A percentile compares a stretch with the other conserved stretches of the same genome.
Evolutionary conservation across 2,329 filamentous ascomycete species (phyloP).

Genomic region (Fusarium sp.): DNA sequence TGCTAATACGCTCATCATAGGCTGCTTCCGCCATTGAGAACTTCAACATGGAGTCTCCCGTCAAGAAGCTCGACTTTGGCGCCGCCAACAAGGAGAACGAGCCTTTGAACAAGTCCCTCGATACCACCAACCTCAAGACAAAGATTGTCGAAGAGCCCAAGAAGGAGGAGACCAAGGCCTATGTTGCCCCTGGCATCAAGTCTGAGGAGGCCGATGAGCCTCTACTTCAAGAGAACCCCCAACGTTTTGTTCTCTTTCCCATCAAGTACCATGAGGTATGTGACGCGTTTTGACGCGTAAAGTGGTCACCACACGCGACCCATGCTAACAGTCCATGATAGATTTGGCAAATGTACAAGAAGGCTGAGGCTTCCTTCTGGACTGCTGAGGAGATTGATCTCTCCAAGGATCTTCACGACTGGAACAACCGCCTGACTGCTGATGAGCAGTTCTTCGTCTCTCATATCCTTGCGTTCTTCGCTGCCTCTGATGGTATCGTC

Average conservation of each 20-base stretch:
- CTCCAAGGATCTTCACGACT: constrained; percentile 98
- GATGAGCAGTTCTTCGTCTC: constrained; percentile 99
- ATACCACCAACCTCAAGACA: constrained; percentile 67
- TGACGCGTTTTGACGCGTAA: constrained; percentile 72
- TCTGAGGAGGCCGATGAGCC: constrained; percentile 83
- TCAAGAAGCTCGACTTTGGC: constrained; percentile 87
- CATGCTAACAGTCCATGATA: constrained; percentile 56
- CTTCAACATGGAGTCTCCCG: constrained; percentile 90
- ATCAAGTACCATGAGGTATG: constrained; percentile 99
- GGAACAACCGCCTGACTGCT: constrained; percentile 96
- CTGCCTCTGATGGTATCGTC: constrained; percentile 97
- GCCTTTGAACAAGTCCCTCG: constrained; percentile 59
- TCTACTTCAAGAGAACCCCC: constrained; percentile 91
- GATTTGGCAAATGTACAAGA: constrained; percentile 99
- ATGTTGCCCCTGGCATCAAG: constrained; percentile 63
- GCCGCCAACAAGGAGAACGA: constrained; percentile 83
- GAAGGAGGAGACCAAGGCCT: constrained; percentile 46
- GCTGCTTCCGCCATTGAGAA: constrained; percentile 85
- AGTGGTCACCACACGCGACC: constrained; percentile 55
- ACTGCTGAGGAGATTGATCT: constrained; percentile 99
- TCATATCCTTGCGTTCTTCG: constrained; percentile 98
- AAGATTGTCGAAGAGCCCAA: constrained; percentile 61
- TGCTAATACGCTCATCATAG: constrained; percentile 59
- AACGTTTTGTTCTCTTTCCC: constrained; percentile 96
- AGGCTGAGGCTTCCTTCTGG: constrained; percentile 99